These are phyloP conservation scores for Entomortierella parvispora DNA, from an alignment of 192 early-diverging fungal genomes.

Conservation along the genomic window DNA sequence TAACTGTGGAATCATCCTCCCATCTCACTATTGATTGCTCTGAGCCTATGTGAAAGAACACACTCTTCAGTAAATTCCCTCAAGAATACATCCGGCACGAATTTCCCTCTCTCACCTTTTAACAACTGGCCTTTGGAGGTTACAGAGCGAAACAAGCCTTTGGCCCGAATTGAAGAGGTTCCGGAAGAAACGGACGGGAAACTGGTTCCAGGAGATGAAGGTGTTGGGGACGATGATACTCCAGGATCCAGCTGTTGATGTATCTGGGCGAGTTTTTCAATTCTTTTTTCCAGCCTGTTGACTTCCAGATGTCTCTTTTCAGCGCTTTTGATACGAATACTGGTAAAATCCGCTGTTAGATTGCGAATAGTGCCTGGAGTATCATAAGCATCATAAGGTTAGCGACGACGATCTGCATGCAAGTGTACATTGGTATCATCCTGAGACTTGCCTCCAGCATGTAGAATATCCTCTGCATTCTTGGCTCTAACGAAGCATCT, in stretches of 20 bases:
- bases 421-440: too few species aligned
- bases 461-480: slow-evolving; percentile 51
- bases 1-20: slow-evolving; percentile 58
- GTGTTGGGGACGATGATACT: slow-evolving; percentile 2
- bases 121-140: slow-evolving; percentile 42
- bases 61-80: too few species aligned
- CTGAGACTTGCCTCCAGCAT: slow-evolving; percentile 58
- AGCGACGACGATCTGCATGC: not conserved
- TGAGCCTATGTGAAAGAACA: too few species aligned
- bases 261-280: slow-evolving; percentile 70
- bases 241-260: slow-evolving; percentile 18
- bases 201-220: slow-evolving; percentile 21
- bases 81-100: too few species aligned
- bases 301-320: slow-evolving; percentile 72
- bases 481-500: slow-evolving; percentile 55
- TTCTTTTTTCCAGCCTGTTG: slow-evolving; percentile 76
- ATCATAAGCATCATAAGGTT: not conserved
- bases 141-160: slow-evolving; percentile 47
- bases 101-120: too few species aligned
- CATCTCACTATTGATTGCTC: slow-evolving; percentile 58
- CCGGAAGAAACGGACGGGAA: slow-evolving; percentile 22
- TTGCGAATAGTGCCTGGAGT: slow-evolving; percentile 56
- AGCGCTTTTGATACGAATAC: slow-evolving; percentile 60
- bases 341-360: slow-evolving; percentile 62
- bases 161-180: slow-evolving; percentile 31